Conservation (phyloP, 768 basidiomycete genomes). For the Lactarius vividus region DNA sequence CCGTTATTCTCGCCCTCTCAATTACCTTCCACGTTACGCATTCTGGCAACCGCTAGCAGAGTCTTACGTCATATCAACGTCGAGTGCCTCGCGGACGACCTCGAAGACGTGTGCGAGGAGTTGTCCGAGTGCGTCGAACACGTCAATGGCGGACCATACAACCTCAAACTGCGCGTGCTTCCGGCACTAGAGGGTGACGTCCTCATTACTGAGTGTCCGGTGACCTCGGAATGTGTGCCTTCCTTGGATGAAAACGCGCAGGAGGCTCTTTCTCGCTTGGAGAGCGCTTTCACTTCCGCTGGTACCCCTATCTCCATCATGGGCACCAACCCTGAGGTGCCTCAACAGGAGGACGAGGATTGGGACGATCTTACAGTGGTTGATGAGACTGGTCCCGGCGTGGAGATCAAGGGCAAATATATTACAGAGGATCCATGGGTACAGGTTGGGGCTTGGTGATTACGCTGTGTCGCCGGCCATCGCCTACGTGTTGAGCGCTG, state of each 20-base stretch:
- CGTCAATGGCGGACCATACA: conserved; percentile 23
- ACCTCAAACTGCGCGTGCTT: conserved; percentile 24
- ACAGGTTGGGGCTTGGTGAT: conserved; percentile 20
- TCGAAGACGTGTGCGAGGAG: conserved; percentile 27
- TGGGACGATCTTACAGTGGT: conserved; percentile 26
- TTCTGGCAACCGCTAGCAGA: conserved; percentile 12
- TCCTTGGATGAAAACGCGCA: conserved; percentile 16
- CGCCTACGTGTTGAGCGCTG: background rate
- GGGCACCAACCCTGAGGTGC: conserved; percentile 9
- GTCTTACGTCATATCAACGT: conserved; percentile 22
- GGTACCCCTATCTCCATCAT: conserved; percentile 22
- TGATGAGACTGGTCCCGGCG: conserved; percentile 14
- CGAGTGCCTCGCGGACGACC: conserved; percentile 25
- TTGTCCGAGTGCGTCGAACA: conserved; percentile 25
- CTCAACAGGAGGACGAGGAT: conserved; percentile 19
- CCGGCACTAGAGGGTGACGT: conserved; percentile 22
- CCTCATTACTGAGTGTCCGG: conserved; percentile 15
- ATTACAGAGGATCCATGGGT: conserved; percentile 13
- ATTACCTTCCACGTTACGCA: conserved; percentile 20
- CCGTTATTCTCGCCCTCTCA: conserved; percentile 24
- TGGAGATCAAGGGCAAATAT: conserved; percentile 11
- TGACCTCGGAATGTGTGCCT: conserved; percentile 13
- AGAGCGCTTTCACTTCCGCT: conserved; percentile 21
- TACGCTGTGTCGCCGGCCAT: background rate
- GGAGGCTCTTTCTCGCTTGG: conserved; percentile 23